Evolutionary conservation across 768 basidiomycete genomes (phyloP), one percentile per base, ranked within the genome.

Genomic region (Panellus pusillus): DNA sequence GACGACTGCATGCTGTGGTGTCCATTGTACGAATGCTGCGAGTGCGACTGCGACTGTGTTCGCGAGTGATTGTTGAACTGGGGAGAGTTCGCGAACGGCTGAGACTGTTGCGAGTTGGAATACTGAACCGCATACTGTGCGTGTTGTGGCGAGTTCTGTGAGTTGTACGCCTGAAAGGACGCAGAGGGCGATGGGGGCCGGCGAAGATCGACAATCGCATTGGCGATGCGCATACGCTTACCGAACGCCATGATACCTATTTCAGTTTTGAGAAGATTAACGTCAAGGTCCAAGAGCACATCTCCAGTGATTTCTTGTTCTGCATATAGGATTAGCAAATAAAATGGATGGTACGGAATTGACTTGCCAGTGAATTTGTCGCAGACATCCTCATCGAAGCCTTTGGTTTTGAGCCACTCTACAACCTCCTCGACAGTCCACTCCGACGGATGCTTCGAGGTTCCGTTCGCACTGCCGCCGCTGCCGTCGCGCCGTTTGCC

Each of bases 261-360:
- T 73, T 98, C 95, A 9, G 74, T 78, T 73, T 98, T 98, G 63
- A 99, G 86, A 14, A 97, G 78, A 64, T 87, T 89, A 50, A 87
- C 83, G 58, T 98, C 93, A 55, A 98, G 87, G 64, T 97, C 96
- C 50, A 98, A 84, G 7, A 99, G 82, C 29, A 98, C 91, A 63
- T 99, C 97, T 17, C 97, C 97, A 0, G 94, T 91, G 49, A 99
- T 98, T 74, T 99, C 97, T 83, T 99, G 94, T 72, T 98, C 96
- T 94, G 66, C 38, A 55, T 2, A 45, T 28, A 8, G 24, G 45
- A 54, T 58, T 27, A 58, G 44, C 37, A 54, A 44, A 49, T 41
- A 44, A 32, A 31, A 11, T 18, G 7, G 13, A 27, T 17, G 38
- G 3, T 24, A 58, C 3, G 53, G 31, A 31, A 20, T n/a, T 20